Conservation (phyloP, 306 rosid genomes). For the Citrullus colocynthis region DNA sequence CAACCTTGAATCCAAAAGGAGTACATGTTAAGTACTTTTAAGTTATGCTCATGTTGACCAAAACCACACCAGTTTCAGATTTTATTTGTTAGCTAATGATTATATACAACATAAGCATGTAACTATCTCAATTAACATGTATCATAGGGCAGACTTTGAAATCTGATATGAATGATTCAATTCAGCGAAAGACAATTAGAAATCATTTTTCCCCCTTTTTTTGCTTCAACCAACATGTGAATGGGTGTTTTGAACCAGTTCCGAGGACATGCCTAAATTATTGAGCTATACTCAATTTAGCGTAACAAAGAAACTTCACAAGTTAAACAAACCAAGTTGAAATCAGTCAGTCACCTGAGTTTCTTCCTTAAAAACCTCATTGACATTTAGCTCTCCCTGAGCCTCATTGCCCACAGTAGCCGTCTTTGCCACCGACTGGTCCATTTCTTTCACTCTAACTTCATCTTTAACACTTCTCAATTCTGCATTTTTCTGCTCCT, state of each 20-base stretch:
- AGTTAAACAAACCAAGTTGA: neutral
- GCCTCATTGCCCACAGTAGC: conserved; percentile 16
- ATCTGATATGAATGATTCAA: neutral
- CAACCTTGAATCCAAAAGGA: neutral
- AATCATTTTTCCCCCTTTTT: neutral
- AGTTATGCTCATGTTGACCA: neutral
- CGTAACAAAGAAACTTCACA: neutral
- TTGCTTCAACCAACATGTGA: no score
- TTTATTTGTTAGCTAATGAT: neutral
- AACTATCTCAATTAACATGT: neutral
- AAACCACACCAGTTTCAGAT: neutral
- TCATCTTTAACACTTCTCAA: conserved; percentile 28
- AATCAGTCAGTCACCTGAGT: conserved; percentile 25
- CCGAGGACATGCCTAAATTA: neutral
- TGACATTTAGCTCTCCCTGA: conserved; percentile 23
- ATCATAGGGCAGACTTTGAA: neutral
- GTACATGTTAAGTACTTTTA: neutral
- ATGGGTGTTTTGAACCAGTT: no score
- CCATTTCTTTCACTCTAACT: conserved; percentile 4
- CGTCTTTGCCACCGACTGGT: conserved; percentile 13
- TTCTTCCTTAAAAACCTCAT: conserved; percentile 35
- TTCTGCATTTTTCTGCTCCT: conserved; percentile 53
- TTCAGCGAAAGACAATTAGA: neutral
- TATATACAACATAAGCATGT: neutral
- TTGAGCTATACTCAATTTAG: no score